Percentiles rank a stretch among this genome's conserved stretches.
Evolutionary conservation across 352 stramenopile species (phyloP).

Genomic region (Thalassiosira mediterranea): DNA sequence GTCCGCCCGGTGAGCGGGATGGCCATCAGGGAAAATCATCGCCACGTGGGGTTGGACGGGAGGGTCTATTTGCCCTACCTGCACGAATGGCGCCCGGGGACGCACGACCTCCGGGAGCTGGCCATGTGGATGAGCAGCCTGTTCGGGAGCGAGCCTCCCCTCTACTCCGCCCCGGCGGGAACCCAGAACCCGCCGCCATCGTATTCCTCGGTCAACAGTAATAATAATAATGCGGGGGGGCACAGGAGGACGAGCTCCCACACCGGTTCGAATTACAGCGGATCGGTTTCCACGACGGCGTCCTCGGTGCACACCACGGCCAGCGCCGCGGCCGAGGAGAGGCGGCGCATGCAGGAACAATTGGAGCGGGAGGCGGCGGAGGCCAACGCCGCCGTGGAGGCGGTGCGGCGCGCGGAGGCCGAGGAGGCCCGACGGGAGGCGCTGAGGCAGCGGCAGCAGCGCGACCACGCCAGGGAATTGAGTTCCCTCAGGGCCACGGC

Average conservation of each 20-base stretch:
- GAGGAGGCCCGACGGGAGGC: slow-evolving; percentile 28
- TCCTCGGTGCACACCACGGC: slow-evolving; percentile 3
- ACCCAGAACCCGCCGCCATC: neutral
- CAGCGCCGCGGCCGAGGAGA: slow-evolving; percentile 10
- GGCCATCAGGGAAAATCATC: slow-evolving; percentile 83
- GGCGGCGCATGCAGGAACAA: slow-evolving; percentile 43
- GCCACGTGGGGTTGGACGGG: slow-evolving; percentile 76
- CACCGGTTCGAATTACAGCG: too few species aligned
- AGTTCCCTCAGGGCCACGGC: slow-evolving; percentile 19
- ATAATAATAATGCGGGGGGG: neutral
- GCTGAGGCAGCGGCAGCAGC: slow-evolving; percentile 3
- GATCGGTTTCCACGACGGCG: neutral
- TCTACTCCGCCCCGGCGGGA: slow-evolving; percentile 63
- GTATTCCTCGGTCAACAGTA: neutral
- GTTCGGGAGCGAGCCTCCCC: slow-evolving; percentile 80
- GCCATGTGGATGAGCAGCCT: slow-evolving; percentile 70
- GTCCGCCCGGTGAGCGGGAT: slow-evolving; percentile 73
- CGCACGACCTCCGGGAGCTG: slow-evolving; percentile 72
- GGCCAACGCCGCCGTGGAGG: slow-evolving; percentile 49
- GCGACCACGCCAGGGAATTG: slow-evolving; percentile 45
- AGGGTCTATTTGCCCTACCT: slow-evolving; percentile 83
- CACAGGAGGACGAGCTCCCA: too few species aligned
- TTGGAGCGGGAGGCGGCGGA: slow-evolving; percentile 49
- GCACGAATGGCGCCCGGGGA: slow-evolving; percentile 65
- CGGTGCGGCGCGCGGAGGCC: slow-evolving; percentile 35